Percentiles rank a stretch among this genome's conserved stretches.
Evolutionary conservation across 2,329 filamentous ascomycete genomes (phyloP).

Genomic region (Microcera coccophila): DNA sequence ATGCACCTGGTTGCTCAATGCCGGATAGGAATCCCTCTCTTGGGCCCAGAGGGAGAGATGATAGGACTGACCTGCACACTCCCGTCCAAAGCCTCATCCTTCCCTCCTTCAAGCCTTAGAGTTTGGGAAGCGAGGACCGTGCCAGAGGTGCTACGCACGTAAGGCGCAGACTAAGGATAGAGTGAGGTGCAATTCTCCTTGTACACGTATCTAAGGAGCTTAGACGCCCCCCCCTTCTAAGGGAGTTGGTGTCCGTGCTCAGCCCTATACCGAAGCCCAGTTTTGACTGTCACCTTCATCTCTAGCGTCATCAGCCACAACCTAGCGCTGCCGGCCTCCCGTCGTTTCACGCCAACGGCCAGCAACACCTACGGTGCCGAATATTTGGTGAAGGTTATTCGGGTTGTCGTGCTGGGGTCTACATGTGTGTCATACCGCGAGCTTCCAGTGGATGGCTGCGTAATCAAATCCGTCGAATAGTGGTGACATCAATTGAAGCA

Average conservation of each 20-base stretch:
- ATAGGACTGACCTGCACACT: no score
- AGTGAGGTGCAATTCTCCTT: no score
- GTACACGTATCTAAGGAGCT: constrained; percentile 10
- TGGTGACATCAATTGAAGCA: no score
- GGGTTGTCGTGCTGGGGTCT: constrained; percentile 1
- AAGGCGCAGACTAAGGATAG: no score
- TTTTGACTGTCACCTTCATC: constrained; percentile 22
- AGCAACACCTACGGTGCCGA: constrained; percentile 7
- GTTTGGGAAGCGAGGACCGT: no score
- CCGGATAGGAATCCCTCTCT: no score
- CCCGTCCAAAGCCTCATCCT: no score
- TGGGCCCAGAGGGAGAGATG: no score
- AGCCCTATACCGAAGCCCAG: constrained; percentile 24
- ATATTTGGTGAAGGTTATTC: constrained; percentile 21
- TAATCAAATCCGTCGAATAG: no score
- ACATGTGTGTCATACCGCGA: not conserved
- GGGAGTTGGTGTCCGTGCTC: constrained; percentile 18
- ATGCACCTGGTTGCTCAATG: no score
- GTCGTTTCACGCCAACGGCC: constrained; percentile 20
- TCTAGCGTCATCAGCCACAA: constrained; percentile 27
- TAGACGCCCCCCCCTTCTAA: constrained; percentile 6
- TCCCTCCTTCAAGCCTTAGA: no score
- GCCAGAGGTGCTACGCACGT: no score
- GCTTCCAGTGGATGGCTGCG: not conserved
- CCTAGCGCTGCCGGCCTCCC: constrained; percentile 26